Percentiles rank a stretch among this genome's conserved stretches.
phyloP scores from a whole-genome alignment of 2,329 filamentous ascomycete species.

The Ceratocystis albifundus region DNA sequence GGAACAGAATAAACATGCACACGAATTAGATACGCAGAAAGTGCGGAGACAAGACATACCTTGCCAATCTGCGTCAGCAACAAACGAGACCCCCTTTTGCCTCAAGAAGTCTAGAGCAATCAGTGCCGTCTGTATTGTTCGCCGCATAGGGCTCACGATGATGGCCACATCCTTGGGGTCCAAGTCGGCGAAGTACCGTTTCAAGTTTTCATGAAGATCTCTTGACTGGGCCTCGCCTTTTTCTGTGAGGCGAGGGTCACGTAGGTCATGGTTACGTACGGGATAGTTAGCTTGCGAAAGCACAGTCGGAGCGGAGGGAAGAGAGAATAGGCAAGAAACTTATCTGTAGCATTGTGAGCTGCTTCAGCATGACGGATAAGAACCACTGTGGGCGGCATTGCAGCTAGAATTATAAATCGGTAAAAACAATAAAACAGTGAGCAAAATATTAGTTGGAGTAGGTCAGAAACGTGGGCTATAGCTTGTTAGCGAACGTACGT shows the following conservation, averaged over 20 bases:
- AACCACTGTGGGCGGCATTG: slow-evolving; percentile 53
- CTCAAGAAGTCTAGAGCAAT: slow-evolving; percentile 48
- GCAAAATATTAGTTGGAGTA: no score
- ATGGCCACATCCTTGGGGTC: slow-evolving; percentile 37
- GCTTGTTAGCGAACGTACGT: background rate
- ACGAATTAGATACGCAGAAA: background rate
- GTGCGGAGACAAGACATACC: slow-evolving; percentile 32
- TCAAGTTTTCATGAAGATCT: slow-evolving; percentile 35
- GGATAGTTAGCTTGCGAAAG: slow-evolving; percentile 11
- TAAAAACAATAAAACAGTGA: background rate
- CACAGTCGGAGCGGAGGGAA: slow-evolving; percentile 16
- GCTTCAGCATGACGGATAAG: slow-evolving; percentile 81
- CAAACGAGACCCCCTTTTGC: slow-evolving; percentile 41
- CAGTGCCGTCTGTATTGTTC: slow-evolving; percentile 53
- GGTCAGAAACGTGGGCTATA: background rate
- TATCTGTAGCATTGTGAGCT: slow-evolving; percentile 43
- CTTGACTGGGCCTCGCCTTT: slow-evolving; percentile 41
- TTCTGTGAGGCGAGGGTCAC: slow-evolving; percentile 41
- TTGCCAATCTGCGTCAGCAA: slow-evolving; percentile 54
- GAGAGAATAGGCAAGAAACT: slow-evolving; percentile 29
- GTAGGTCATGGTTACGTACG: slow-evolving; percentile 38
- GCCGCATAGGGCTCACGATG: slow-evolving; percentile 52
- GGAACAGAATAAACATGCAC: background rate
- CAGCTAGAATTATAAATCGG: background rate
- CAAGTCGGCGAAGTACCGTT: slow-evolving; percentile 30